Percentiles rank a stretch among this genome's conserved stretches.
phyloP scores from a whole-genome alignment of 2,329 filamentous ascomycete genomes.

The Boeremia exigua region DNA sequence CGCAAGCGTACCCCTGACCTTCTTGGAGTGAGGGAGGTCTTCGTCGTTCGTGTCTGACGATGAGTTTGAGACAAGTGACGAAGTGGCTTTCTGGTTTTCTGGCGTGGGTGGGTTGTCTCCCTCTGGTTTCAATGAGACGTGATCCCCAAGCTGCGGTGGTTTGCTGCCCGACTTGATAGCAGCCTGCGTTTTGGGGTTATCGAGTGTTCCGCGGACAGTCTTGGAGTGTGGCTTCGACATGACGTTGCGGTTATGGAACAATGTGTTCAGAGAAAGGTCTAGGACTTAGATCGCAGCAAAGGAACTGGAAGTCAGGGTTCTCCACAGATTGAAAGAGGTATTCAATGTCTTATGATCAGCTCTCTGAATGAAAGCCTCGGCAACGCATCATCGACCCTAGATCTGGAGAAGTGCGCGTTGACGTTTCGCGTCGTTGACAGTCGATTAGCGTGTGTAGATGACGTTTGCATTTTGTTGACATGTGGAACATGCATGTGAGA shows the following conservation, averaged over 20 bases:
- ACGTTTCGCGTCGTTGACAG: constrained; percentile 5
- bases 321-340: not conserved
- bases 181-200: constrained; percentile 36
- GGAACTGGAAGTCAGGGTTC: not conserved
- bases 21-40: constrained; percentile 32
- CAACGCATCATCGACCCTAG: constrained; percentile 15
- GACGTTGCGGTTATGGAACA: not conserved
- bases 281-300: not conserved
- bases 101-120: constrained; percentile 19
- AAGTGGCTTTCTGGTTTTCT: constrained; percentile 8
- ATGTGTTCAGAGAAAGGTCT: not conserved
- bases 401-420: constrained; percentile 10
- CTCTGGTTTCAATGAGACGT: constrained; percentile 31
- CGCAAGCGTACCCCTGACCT: constrained; percentile 32
- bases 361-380: constrained; percentile 2
- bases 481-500: constrained; percentile 6
- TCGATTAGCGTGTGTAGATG: constrained; percentile 17
- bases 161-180: constrained; percentile 22
- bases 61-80: constrained; percentile 10
- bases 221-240: constrained; percentile 31
- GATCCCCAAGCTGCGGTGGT: constrained; percentile 32
- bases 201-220: constrained; percentile 42
- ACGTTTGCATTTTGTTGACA: constrained; percentile 17
- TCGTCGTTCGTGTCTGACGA: constrained; percentile 20
- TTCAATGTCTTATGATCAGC: constrained; percentile 3